These are phyloP conservation scores for Oleoguttula mirabilis DNA, from an alignment of 495 filamentous ascomycete genomes.

Conservation along the genomic window DNA sequence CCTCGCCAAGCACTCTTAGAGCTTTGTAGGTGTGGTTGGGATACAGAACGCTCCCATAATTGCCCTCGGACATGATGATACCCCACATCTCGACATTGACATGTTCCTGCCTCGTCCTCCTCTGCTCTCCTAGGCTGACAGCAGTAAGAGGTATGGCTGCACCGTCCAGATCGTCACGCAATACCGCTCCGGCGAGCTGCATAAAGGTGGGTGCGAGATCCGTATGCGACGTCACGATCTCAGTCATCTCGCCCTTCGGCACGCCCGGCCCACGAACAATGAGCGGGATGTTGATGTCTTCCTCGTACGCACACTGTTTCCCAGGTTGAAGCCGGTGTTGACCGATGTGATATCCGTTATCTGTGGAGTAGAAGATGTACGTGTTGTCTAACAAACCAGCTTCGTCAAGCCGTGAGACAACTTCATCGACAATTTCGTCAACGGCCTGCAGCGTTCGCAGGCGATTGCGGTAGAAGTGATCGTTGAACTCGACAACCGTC, in stretches of 20 bases:
- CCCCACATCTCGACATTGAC: conserved; percentile 31
- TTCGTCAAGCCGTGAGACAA: conserved; percentile 42
- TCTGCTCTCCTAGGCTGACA: conserved; percentile 18
- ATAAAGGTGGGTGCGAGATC: conserved; percentile 59
- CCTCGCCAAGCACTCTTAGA: conserved; percentile 17
- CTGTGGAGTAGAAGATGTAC: conserved; percentile 59
- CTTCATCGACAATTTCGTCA: conserved; percentile 53
- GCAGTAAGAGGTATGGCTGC: conserved; percentile 23
- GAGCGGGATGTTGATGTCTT: conserved; percentile 62
- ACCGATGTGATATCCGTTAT: conserved; percentile 66
- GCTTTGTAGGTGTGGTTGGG: conserved; percentile 30
- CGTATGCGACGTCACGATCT: conserved; percentile 54
- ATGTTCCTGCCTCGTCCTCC: conserved; percentile 35
- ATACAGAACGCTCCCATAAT: conserved; percentile 17
- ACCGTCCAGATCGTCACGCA: conserved; percentile 22
- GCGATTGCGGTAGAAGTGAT: conserved; percentile 54
- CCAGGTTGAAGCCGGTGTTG: conserved; percentile 62
- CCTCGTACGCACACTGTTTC: conserved; percentile 59
- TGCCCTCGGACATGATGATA: conserved; percentile 26
- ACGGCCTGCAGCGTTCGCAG: conserved; percentile 54
- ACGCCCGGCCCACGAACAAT: conserved; percentile 31
- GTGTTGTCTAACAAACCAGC: conserved; percentile 50
- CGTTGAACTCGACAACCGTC: conserved; percentile 49
- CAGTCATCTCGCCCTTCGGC: conserved; percentile 23
- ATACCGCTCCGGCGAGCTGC: conserved; percentile 34